Conservation (phyloP, 345 rosid species). For the Boechera retrofracta region DNA sequence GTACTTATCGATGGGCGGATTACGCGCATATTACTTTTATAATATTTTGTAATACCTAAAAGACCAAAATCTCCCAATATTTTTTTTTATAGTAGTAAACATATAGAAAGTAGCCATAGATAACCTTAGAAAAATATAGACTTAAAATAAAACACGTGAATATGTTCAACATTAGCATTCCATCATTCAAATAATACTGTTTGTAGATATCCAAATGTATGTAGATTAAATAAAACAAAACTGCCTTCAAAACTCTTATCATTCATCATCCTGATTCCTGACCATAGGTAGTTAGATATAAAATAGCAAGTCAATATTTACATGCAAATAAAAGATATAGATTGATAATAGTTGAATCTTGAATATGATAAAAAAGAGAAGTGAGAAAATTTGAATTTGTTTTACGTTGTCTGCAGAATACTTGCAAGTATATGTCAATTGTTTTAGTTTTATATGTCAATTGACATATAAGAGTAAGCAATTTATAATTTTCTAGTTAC, state of each 20-base stretch:
- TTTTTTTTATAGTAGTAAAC: neutral
- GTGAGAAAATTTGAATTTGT: no score
- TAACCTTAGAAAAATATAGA: neutral
- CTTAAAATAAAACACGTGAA: constrained; percentile 25
- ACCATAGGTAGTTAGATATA: no score
- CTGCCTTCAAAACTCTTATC: neutral
- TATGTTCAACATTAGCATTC: constrained; percentile 9
- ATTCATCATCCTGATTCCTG: no score
- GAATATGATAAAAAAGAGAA: no score
- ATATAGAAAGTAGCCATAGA: constrained; percentile 3
- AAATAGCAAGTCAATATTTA: no score
- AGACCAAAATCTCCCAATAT: neutral
- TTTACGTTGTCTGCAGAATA: no score
- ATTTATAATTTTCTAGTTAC: no score
- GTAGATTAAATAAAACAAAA: neutral
- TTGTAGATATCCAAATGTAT: neutral
- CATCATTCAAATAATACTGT: neutral
- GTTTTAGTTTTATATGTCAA: no score
- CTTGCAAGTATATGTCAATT: no score
- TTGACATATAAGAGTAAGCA: no score
- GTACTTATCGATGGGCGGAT: neutral
- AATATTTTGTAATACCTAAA: neutral
- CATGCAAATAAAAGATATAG: no score
- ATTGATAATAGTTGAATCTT: no score
- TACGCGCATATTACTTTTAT: neutral